Percentiles rank a stretch among this genome's conserved stretches.
phyloP scores from a whole-genome alignment of 805 yeast species.

The Ogataea henricii region DNA sequence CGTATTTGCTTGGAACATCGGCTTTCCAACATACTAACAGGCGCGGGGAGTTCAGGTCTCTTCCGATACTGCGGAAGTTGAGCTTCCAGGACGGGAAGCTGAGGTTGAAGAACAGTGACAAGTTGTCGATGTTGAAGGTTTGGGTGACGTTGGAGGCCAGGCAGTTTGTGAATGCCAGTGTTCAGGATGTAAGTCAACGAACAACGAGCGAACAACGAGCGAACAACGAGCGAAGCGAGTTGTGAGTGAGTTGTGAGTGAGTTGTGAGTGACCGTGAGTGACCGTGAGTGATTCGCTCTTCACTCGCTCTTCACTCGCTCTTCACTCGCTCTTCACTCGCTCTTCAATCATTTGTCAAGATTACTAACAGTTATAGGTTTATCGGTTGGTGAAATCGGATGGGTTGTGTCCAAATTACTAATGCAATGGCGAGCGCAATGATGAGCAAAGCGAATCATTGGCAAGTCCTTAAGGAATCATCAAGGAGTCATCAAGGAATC shows the following conservation, averaged over 20 bases:
- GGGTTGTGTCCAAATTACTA: constrained; percentile 65
- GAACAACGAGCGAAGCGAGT: not conserved
- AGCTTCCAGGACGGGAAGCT: constrained; percentile 71
- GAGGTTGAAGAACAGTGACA: constrained; percentile 55
- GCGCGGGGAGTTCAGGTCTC: constrained; percentile 58
- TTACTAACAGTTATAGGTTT: constrained; percentile 36
- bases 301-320: not conserved
- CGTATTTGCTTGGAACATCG: constrained; percentile 54
- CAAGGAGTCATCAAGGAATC: no score
- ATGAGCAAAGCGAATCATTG: no score
- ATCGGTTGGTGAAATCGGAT: constrained; percentile 61
- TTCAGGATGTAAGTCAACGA: constrained; percentile 64
- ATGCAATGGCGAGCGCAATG: no score
- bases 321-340: not conserved
- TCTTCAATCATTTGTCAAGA: not conserved
- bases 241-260: not conserved
- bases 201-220: not conserved
- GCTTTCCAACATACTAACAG: constrained; percentile 37
- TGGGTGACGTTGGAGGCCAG: constrained; percentile 91
- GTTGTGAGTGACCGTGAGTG: no score
- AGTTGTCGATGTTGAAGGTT: constrained; percentile 81
- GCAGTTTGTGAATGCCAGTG: constrained; percentile 79
- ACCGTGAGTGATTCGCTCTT: no score
- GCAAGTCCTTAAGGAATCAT: no score
- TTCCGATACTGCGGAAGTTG: constrained; percentile 82